Conservation (phyloP, 352 stramenopile genomes). For the Phytophthora megakarya region DNA sequence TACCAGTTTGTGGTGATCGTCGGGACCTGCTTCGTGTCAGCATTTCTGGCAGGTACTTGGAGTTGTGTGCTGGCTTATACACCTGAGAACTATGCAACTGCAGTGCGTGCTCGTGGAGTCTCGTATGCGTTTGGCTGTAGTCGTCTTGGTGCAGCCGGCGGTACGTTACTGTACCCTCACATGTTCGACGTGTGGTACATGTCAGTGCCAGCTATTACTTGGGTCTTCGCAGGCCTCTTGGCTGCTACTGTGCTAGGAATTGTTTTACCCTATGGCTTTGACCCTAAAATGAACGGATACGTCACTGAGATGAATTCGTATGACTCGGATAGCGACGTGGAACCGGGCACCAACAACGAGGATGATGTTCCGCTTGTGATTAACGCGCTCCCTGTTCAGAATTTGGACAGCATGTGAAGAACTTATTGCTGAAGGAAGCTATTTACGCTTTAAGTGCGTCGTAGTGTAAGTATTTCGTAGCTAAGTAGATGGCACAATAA, state of each 20-base stretch:
- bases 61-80: constrained; percentile 33
- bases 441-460: not conserved
- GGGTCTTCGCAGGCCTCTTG: constrained; percentile 34
- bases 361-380: constrained; percentile 1
- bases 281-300: constrained; percentile 1
- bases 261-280: constrained; percentile 29
- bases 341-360: constrained; percentile 3
- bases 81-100: constrained; percentile 21
- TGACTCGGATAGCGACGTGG: constrained; percentile 18
- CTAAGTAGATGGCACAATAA: too few species aligned
- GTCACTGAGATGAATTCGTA: not conserved
- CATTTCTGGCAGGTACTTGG: constrained; percentile 27
- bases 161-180: constrained; percentile 34
- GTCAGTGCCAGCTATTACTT: constrained; percentile 35
- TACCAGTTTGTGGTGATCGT: constrained; percentile 24
- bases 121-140: constrained; percentile 34
- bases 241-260: constrained; percentile 18
- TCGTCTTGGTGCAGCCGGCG: constrained; percentile 20
- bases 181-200: constrained; percentile 43
- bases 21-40: constrained; percentile 22
- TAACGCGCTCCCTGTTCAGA: not conserved
- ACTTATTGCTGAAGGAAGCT: not conserved
- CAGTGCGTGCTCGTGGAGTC: constrained; percentile 28
- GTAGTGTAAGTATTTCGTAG: not conserved
- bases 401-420: not conserved